Base-by-base conservation (phyloP, 164 flowering plant genomes). In the Amborella trichopoda region DNA sequence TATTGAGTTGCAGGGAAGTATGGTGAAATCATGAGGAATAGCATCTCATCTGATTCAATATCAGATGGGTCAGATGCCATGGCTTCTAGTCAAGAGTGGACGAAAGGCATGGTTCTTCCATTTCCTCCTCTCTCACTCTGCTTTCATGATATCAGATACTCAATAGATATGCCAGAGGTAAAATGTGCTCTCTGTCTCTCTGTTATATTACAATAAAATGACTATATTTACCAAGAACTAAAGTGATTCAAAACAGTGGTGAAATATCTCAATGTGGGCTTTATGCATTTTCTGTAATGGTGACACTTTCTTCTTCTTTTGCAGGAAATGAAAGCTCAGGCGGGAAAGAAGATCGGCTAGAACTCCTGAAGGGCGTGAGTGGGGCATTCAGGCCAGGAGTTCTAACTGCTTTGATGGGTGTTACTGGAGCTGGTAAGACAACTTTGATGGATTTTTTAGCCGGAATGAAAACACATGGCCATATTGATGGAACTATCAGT, bases 81-180 rank as follows among this genome's bases (percentile, higher is more conserved):
- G n/a, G n/a, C n/a, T n/a, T 0, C 26, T 27, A 37, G 23, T 32
- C 36, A 53, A 9, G 43, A 24, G 23, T 34, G 36, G 43, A 42
- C 20, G 60, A 60, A 57, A 44, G 74, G 72, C 48, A 74, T 77
- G 78, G 40, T 69, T 55, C 77, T 77, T 23, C 83, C 80, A 19
- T 74, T 77, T 44, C 41, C 46, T 10, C 79, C 66, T 14, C 66
- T 62, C 23, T 65, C 66, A 14, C 26, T 77, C 2, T 57, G 75
- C 5, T 74, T 74, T 46, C 63, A 69, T 12, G 42, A 69, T 22
- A 39, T 77, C 43, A 61, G 20, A 44, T 77, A 77, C 44, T 67
- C 68, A 0, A 72, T 77, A 9, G 83, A 74, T 44, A 67, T 74
- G 71, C 82, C 82, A 14, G 39, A 27, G 73, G 77, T 72, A 60